Percentiles rank a stretch among this genome's conserved stretches.
phyloP scores from a whole-genome alignment of 176 grass and related monocot species.

The Oryza rufipogon region DNA sequence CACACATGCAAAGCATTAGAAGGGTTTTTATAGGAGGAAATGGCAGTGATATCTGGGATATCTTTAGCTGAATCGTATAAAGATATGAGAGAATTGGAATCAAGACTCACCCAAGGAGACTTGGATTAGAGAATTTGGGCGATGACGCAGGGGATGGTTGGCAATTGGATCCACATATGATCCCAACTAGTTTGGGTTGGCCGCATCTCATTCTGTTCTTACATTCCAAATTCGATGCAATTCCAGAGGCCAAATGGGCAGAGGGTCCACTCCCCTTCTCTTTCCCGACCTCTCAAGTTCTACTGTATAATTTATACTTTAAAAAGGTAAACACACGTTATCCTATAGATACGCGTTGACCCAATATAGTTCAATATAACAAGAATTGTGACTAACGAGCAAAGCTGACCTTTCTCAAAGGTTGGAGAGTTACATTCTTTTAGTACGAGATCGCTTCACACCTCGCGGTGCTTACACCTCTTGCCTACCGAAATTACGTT shows the following conservation, averaged over 20 bases:
- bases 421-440: no score
- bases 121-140: background rate
- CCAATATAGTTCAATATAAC: no score
- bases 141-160: background rate
- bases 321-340: no score
- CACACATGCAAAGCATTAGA: background rate
- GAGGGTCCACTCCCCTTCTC: background rate
- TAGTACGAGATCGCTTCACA: no score
- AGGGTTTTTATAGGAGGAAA: constrained; percentile 39
- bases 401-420: no score
- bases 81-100: constrained; percentile 31
- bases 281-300: no score
- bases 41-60: background rate
- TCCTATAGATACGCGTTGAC: no score
- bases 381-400: no score
- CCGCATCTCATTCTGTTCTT: constrained; percentile 22
- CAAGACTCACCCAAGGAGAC: constrained; percentile 11
- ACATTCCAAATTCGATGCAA: background rate
- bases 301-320: no score
- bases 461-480: no score
- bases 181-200: constrained; percentile 30
- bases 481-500: no score
- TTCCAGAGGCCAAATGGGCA: background rate
- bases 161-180: constrained; percentile 44
- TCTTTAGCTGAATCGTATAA: background rate